Base-by-base conservation (phyloP, 345 rosid genomes). In the Cardamine chenopodiifolia region DNA sequence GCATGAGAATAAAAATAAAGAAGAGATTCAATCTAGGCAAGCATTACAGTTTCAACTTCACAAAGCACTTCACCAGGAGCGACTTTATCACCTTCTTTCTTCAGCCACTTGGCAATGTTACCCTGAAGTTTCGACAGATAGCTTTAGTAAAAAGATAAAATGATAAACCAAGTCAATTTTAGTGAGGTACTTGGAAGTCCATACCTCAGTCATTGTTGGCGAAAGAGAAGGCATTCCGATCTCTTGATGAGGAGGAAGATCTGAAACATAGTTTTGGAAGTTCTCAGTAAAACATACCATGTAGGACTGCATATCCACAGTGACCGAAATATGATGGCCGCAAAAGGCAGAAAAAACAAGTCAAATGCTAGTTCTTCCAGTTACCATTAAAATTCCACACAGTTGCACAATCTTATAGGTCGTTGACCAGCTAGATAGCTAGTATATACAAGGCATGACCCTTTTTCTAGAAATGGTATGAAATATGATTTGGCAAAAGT, bases 151-250 rank as follows among this genome's bases (percentile, higher is more conserved):
- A 74, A 31, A 13, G 22, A 70, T 42, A 26, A 35, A 22, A 61
- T 6, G 29, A 53, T 12, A 34, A 61, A 73, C 10, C 62, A 34
- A 26, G 50, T n/a, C 28, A 62, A 42, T 52, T 54, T n/a, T 29
- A 39, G 44, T 37, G 25, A 55, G 22, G 45, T 52, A 44, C 15
- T 54, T 9, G 68, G 62, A 42, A 42, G 47, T 62, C 26, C 86
- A 64, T 83, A 77, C 99, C 97, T 94, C 99, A 8, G 90, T 86
- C 97, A 92, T 95, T 55, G 99, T 95, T 59, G 98, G 98, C 1
- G 98, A 93, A 62, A 93, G 95, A 55, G 97, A 93, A 72, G 98
- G 98, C 98, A 93, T 93, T 81, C 98, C 97, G 52, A 93, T 87
- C 81, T 89, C 95, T 74, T 93, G 95, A 78, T 93, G 93, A 19